These are phyloP conservation scores for Penicillium sp. DNA, from an alignment of 2,329 filamentous ascomycete genomes.

Conservation along the genomic window DNA sequence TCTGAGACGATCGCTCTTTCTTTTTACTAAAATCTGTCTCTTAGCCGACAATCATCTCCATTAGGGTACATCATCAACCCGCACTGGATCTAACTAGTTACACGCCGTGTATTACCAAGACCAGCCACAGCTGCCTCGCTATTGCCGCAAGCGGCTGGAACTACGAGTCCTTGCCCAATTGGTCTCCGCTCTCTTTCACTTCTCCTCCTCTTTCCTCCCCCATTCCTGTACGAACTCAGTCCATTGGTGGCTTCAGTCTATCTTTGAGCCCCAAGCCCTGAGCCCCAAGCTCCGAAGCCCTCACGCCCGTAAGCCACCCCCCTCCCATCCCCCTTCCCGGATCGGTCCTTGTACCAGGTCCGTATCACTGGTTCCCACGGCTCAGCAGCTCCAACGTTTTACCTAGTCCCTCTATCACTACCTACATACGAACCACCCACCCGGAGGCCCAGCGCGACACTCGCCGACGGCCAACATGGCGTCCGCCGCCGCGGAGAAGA, in stretches of 20 bases:
- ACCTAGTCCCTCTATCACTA: not conserved
- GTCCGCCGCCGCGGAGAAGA: slow-evolving; percentile 33
- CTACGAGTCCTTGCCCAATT: slow-evolving; percentile 5
- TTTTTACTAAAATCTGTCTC: not conserved
- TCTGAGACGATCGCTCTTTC: slow-evolving; percentile 17
- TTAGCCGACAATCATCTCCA: not conserved
- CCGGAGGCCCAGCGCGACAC: not conserved
- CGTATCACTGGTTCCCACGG: not conserved
- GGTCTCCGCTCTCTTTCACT: slow-evolving; percentile 8
- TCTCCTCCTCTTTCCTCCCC: slow-evolving; percentile 5
- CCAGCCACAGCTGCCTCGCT: slow-evolving; percentile 18
- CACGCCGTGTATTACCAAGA: slow-evolving; percentile 1
- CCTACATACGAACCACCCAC: not conserved
- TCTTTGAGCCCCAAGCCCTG: not conserved
- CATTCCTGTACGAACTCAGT: not conserved
- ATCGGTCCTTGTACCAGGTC: not conserved
- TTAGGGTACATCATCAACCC: not conserved
- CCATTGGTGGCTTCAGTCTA: not conserved
- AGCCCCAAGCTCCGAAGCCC: not conserved
- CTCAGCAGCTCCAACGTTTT: not conserved
- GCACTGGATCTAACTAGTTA: not conserved
- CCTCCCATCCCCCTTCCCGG: not conserved
- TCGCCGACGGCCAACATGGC: slow-evolving; percentile 26
- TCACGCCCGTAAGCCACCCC: not conserved
- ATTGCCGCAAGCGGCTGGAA: slow-evolving; percentile 29